phyloP scores from a whole-genome alignment of 2,329 filamentous ascomycete species.

The Fonsecaea erecta region DNA sequence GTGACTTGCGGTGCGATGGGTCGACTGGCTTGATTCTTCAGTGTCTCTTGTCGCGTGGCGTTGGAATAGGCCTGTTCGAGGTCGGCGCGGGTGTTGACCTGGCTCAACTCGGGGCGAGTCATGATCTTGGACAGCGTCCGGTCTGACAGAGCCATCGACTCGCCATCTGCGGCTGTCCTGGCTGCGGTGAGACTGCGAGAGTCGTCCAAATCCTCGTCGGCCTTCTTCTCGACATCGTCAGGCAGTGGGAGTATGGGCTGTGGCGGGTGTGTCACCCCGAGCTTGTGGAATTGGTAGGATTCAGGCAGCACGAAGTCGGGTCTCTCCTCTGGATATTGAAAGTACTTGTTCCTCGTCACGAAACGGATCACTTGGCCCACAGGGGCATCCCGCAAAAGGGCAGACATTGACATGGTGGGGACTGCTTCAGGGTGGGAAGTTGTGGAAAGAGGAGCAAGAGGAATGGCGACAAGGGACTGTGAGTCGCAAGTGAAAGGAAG shows the following conservation, averaged over 20 bases:
- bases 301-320: slow-evolving; percentile 40
- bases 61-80: slow-evolving; percentile 35
- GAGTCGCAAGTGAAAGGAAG: neutral
- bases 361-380: slow-evolving; percentile 54
- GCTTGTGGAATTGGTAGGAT: slow-evolving; percentile 19
- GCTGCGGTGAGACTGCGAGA: slow-evolving; percentile 20
- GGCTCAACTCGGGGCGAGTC: slow-evolving; percentile 28
- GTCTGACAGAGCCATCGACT: slow-evolving; percentile 19
- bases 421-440: neutral
- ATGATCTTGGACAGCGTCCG: slow-evolving; percentile 34
- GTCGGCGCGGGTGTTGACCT: slow-evolving; percentile 28
- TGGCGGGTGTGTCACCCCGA: neutral
- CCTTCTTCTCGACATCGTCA: slow-evolving; percentile 24
- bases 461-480: neutral
- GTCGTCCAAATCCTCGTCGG: slow-evolving; percentile 23
- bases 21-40: slow-evolving; percentile 30
- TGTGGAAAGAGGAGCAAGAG: neutral
- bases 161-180: slow-evolving; percentile 30
- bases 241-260: slow-evolving; percentile 11
- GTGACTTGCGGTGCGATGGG: slow-evolving; percentile 32
- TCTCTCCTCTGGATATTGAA: slow-evolving; percentile 53
- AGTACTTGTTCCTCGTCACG: slow-evolving; percentile 48
- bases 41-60: slow-evolving; percentile 31
- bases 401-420: slow-evolving; percentile 32
- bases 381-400: slow-evolving; percentile 49